Base-by-base conservation (phyloP, 2,329 filamentous ascomycete species). In the Apiospora kogelbergensis region DNA sequence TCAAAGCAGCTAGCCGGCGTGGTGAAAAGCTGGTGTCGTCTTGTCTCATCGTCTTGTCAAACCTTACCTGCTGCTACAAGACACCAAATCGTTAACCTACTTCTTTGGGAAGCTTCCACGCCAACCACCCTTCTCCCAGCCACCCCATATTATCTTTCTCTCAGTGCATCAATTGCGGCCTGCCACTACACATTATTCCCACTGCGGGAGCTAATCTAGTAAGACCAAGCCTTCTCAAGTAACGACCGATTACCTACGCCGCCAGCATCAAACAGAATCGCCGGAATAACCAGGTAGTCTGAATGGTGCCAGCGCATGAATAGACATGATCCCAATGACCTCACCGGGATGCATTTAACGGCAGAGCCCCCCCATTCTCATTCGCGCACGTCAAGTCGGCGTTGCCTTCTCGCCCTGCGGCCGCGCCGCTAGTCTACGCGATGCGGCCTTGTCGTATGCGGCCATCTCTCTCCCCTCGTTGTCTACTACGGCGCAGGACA, bases 191-290 rank as follows among this genome's bases (percentile, higher is more conserved):
- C 24, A 53, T 33, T 17, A 57, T 60, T 22, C 26, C 42, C 53
- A 60, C 53, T 37, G 20, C 53, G 53, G 53, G 53, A 60, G 53
- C 53, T 60, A 60, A 60, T 60, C n/a, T 60, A 60, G 53, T n/a
- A 26, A 42, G 53, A 20, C 53, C 30, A 60, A 60, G 53, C n/a
- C 53, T 22, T 10, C 17, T 13, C 30, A 48, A n/a, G n/a, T n/a
- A n/a, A 24, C 46, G 6, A n/a, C 26, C 53, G 9, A 57, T 33
- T 33, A 24, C 15, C 9, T 37, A 11, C 53, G 20, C 9, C 6
- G 17, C 48, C 26, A 30, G 53, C 20, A 24, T 57, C 26, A 15
- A 60, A 22, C 26, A 37, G 30, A 60, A 60, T 37, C 30, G 3
- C 7, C 53, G 53, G 53, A 11, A 60, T 33, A 37, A 60, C 53